Base-by-base conservation (phyloP, 257 asterid species). In the Phtheirospermum japonicum region DNA sequence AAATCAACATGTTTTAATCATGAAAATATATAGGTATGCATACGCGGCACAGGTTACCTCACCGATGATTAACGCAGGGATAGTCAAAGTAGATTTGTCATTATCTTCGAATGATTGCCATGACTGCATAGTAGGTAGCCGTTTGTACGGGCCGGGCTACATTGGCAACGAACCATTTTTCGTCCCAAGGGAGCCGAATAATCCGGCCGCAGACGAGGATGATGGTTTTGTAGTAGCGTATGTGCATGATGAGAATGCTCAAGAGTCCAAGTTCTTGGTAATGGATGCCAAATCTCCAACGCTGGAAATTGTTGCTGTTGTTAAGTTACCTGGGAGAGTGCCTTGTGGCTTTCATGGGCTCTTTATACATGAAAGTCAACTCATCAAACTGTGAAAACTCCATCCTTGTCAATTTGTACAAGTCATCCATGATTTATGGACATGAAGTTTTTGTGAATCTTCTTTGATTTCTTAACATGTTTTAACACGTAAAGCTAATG, bases 111-210 rank as follows among this genome's bases (percentile, higher is more conserved):
- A n/a, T 7, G 55, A 20, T 51, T 51, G 57, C 57, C 7, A n/a
- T 7, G 55, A 20, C 18, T 51, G 57, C 57, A 20, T 6, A 2
- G 57, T 51, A 31, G 57, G 32, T 51, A 51, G 57, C 16, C 57
- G 32, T 11, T 11, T 51, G 28, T 20, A 51, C 12, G 57, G 57
- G 57, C 6, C 6, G 14, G 57, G 33, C 2, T 51, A 32, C 32
- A 4, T 10, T 11, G 57, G 57, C 2, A 13, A 31, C 16, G 57
- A 51, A 20, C 57, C 33, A 6, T 51, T 23, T 20, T 51, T 51
- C 14, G 57, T 51, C 4, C 14, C 57, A 4, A 51, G 30, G 28
- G 57, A 51, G 33, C 57, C 57, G 30, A 18, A 51, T 26, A 51
- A 51, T 26, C 33, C 33, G n/a, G 19, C 12, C 14, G 57, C 57